phyloP scores from a whole-genome alignment of 208 protist species.

The Acanthamoeba lugdunensis region DNA sequence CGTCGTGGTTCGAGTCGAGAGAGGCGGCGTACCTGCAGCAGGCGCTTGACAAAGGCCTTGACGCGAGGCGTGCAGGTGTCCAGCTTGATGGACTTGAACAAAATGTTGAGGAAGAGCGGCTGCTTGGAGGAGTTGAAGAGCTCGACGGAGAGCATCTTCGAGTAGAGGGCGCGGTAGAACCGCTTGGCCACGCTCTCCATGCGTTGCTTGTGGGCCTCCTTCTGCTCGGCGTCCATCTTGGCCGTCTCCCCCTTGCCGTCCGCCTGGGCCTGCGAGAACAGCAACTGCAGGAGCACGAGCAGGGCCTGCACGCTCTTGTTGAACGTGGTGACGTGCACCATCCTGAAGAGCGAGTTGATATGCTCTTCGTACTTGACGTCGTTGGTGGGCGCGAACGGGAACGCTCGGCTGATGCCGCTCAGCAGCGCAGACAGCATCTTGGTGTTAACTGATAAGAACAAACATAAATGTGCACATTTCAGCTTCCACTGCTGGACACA shows the following conservation, averaged over 20 bases:
- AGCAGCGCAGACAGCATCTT: conserved; percentile 79
- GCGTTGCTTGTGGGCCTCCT: background rate
- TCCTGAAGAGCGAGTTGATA: conserved; percentile 76
- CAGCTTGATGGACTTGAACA: conserved; percentile 79
- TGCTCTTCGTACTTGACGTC: conserved; percentile 74
- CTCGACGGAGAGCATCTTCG: conserved; percentile 62
- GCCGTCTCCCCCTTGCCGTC: background rate
- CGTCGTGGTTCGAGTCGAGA: background rate
- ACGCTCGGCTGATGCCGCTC: conserved; percentile 82
- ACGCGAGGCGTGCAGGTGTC: conserved; percentile 68
- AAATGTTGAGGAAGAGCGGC: conserved; percentile 78
- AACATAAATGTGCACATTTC: background rate
- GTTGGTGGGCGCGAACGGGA: conserved; percentile 74
- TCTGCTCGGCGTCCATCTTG: conserved; percentile 3
- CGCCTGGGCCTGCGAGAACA: conserved; percentile 26
- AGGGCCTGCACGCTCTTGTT: conserved; percentile 80
- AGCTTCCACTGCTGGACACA: background rate
- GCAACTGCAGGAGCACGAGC: conserved; percentile 81
- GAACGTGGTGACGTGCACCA: conserved; percentile 77
- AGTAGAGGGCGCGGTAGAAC: conserved; percentile 82
- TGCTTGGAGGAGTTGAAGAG: conserved; percentile 73
- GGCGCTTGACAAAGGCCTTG: conserved; percentile 80
- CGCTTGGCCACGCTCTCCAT: conserved; percentile 69
- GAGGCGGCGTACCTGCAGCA: conserved; percentile 72
- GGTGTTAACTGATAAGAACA: background rate